These are phyloP conservation scores for Sequoia sempervirens DNA, from an alignment of 75 land plant genomes.

Conservation along the genomic window DNA sequence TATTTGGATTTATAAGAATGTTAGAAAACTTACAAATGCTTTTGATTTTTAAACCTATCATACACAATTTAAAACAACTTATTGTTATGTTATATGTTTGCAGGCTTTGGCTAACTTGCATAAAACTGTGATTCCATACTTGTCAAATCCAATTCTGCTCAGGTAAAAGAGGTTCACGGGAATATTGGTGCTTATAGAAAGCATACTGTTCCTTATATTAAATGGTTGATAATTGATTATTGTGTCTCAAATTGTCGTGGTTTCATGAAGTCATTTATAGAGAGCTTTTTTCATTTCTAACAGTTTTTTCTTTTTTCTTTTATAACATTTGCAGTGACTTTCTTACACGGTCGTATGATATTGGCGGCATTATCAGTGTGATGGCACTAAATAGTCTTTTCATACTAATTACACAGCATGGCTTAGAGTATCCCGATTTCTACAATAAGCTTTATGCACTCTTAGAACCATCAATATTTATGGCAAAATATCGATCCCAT, in stretches of 20 bases:
- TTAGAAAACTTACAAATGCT: background rate
- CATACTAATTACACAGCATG: slow-evolving; percentile 89
- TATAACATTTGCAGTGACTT: slow-evolving; percentile 76
- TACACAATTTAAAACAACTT: background rate
- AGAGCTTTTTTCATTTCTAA: background rate
- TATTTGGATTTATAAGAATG: background rate
- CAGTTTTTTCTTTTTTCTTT: background rate
- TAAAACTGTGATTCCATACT: slow-evolving; percentile 72
- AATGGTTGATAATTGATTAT: background rate
- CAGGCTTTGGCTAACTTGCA: slow-evolving; percentile 83
- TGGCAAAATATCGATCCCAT: slow-evolving; percentile 84
- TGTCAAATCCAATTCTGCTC: slow-evolving; percentile 80
- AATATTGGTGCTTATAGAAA: background rate
- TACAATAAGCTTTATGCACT: slow-evolving; percentile 94
- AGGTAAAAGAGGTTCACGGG: slow-evolving; percentile 36
- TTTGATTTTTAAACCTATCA: background rate
- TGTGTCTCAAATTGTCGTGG: background rate
- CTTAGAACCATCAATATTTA: slow-evolving; percentile 75
- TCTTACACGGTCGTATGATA: slow-evolving; percentile 86
- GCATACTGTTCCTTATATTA: background rate
- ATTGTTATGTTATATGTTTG: background rate
- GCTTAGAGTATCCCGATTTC: slow-evolving; percentile 89
- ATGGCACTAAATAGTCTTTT: slow-evolving; percentile 94
- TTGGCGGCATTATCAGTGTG: slow-evolving; percentile 92
- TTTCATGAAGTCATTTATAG: background rate